phyloP scores from a whole-genome alignment of 164 flowering plant genomes.

The Santalum album region DNA sequence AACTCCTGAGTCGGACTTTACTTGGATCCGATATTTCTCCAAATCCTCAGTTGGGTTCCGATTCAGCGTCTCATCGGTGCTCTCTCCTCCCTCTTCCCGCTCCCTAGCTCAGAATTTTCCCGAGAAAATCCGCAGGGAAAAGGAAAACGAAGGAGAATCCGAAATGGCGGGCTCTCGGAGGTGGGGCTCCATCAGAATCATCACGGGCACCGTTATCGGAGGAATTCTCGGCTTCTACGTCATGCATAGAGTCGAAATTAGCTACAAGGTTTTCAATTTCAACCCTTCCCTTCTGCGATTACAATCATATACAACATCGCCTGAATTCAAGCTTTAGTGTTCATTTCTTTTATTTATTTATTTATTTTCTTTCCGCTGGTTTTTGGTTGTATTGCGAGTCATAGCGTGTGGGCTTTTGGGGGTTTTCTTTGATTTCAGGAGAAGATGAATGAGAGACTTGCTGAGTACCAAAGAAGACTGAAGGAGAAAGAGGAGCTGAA shows the following conservation, averaged over 20 bases:
- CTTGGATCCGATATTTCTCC: background rate
- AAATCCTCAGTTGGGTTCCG: background rate
- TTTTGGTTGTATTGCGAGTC: background rate
- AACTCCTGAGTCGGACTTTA: too few species aligned
- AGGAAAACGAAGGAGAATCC: background rate
- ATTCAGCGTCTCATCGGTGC: too few species aligned
- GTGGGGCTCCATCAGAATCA: background rate
- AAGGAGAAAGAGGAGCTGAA: background rate
- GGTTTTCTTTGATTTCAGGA: background rate
- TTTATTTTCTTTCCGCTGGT: background rate
- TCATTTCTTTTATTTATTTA: background rate
- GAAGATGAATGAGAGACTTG: background rate
- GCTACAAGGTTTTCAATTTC: constrained; percentile 2
- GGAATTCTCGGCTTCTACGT: constrained; percentile 2
- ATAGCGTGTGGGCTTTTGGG: too few species aligned
- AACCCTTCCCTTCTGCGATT: background rate
- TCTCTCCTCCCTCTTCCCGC: too few species aligned
- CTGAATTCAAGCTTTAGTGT: too few species aligned
- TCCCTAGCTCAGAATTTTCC: too few species aligned
- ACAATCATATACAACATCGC: too few species aligned
- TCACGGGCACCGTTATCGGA: background rate
- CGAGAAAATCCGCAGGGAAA: background rate
- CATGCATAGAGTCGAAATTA: background rate
- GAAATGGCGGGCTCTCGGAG: background rate
- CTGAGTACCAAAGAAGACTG: background rate